Conservation (phyloP, 805 yeast species). For the Pichia paraexigua region DNA sequence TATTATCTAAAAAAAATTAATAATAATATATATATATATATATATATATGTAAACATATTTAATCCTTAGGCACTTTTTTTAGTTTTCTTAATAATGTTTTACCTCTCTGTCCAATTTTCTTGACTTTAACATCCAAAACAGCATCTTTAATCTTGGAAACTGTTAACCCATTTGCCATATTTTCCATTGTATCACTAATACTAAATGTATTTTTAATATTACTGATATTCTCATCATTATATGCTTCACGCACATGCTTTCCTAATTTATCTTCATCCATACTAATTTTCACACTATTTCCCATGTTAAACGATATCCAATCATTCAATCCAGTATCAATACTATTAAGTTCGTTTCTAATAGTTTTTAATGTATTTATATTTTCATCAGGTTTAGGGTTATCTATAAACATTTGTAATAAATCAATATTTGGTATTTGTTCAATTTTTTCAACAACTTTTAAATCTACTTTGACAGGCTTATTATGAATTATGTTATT, state of each 20-base stretch:
- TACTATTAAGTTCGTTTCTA: constrained; percentile 33
- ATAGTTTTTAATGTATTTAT: constrained; percentile 36
- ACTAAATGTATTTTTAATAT: not conserved
- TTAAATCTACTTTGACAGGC: not conserved
- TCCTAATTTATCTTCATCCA: constrained; percentile 28
- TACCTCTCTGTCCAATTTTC: constrained; percentile 18
- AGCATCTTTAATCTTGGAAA: not conserved
- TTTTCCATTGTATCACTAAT: constrained; percentile 7
- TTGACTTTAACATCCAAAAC: constrained; percentile 3
- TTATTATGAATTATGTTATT: not conserved
- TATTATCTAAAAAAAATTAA: constrained; percentile 21
- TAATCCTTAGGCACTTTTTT: constrained; percentile 10
- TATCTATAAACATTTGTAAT: not conserved
- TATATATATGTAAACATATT: not conserved
- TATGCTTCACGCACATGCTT: constrained; percentile 43
- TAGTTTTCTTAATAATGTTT: constrained; percentile 20
- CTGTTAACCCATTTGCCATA: constrained; percentile 5
- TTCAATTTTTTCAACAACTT: not conserved
- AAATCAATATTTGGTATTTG: constrained; percentile 6
- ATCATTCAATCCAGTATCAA: constrained; percentile 49
- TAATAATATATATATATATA: no score
- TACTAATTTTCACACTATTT: constrained; percentile 1
- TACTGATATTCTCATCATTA: not conserved
- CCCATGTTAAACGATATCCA: constrained; percentile 8
- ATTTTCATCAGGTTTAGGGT: constrained; percentile 25